phyloP scores from a whole-genome alignment of 2,329 filamentous ascomycete species.

The Falciphora oryzae region DNA sequence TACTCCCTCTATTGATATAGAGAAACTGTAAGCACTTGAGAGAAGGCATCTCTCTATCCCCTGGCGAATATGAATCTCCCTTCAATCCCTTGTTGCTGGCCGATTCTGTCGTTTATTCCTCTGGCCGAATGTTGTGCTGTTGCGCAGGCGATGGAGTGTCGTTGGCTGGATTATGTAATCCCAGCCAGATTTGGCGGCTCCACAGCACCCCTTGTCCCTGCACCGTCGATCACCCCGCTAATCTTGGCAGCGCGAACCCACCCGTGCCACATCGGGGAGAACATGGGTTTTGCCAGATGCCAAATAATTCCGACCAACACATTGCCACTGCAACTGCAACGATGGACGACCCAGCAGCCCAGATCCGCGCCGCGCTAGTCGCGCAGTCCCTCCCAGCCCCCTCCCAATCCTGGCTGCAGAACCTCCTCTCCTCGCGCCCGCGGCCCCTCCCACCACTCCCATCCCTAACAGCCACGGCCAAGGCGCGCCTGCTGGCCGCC shows the following conservation, averaged over 20 bases:
- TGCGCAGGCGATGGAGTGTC: neutral
- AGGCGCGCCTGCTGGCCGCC: conserved; percentile 71
- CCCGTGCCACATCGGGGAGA: no score
- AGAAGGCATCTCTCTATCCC: no score
- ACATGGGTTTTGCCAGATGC: no score
- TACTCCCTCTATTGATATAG: no score
- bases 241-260: neutral
- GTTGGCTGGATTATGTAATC: neutral
- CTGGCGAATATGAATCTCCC: no score
- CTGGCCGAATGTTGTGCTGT: no score
- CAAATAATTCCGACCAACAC: no score
- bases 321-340: neutral
- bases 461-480: conserved; percentile 71
- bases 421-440: conserved; percentile 51
- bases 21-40: no score
- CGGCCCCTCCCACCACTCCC: conserved; percentile 56
- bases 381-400: conserved; percentile 48
- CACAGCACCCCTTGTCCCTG: neutral
- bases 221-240: neutral
- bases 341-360: conserved; percentile 25
- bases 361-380: conserved; percentile 47
- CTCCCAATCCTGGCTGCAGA: conserved; percentile 54
- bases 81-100: no score
- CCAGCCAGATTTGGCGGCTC: neutral
- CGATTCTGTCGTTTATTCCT: neutral